These are phyloP conservation scores for Cadophora sp. DNA, from an alignment of 2,329 filamentous ascomycete genomes.

Conservation along the genomic window DNA sequence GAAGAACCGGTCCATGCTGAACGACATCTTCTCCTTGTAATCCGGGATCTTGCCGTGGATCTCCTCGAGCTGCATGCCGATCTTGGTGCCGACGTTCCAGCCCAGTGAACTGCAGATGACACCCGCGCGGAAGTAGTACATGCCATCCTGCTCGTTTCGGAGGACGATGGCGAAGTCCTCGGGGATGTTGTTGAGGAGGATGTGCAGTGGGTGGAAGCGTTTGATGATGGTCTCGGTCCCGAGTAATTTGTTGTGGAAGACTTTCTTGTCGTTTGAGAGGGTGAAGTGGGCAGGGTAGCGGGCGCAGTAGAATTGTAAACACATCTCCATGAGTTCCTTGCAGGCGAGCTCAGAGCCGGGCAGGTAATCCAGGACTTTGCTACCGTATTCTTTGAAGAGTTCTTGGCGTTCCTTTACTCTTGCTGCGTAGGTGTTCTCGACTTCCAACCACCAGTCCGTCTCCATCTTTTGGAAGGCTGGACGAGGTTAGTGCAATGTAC, in stretches of 20 bases:
- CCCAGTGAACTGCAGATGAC: constrained; percentile 81
- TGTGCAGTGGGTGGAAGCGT: constrained; percentile 67
- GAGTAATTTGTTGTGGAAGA: constrained; percentile 74
- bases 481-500: constrained; percentile 25
- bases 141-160: constrained; percentile 72
- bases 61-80: constrained; percentile 70
- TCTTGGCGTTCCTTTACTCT: constrained; percentile 73
- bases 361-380: constrained; percentile 68
- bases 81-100: constrained; percentile 79
- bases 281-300: constrained; percentile 80
- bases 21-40: constrained; percentile 86
- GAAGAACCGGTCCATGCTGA: constrained; percentile 87
- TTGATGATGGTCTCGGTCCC: constrained; percentile 66
- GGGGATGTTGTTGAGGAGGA: constrained; percentile 79
- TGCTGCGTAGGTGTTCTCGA: constrained; percentile 74
- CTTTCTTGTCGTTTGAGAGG: constrained; percentile 58
- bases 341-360: constrained; percentile 80
- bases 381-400: constrained; percentile 69
- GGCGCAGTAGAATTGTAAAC: constrained; percentile 77
- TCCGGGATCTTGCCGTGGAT: constrained; percentile 81
- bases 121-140: constrained; percentile 78
- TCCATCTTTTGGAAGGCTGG: constrained; percentile 80
- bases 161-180: constrained; percentile 85
- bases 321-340: constrained; percentile 90
- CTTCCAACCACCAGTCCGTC: constrained; percentile 86